phyloP scores from a whole-genome alignment of 2,329 filamentous ascomycete genomes.

The Verticillium nonalfalfae region DNA sequence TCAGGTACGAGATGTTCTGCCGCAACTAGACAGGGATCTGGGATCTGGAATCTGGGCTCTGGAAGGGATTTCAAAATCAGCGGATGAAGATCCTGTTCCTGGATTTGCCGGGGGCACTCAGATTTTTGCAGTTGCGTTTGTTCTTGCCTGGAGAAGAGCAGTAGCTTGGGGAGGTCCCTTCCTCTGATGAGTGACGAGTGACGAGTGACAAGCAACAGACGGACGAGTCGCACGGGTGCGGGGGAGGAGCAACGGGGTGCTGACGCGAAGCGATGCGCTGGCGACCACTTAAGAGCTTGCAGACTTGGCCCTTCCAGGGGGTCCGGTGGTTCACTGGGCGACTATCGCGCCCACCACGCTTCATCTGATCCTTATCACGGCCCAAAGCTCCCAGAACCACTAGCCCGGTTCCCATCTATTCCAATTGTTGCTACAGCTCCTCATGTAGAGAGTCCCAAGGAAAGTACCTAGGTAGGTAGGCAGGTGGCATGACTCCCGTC shows the following conservation, averaged over 20 bases:
- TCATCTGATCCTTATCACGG: not conserved
- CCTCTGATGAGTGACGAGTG: not conserved
- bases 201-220: not conserved
- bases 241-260: not conserved
- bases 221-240: not conserved
- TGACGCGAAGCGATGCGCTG: not conserved
- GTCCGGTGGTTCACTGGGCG: not conserved
- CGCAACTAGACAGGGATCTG: not conserved
- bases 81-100: not conserved
- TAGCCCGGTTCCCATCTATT: not conserved
- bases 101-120: slow-evolving; percentile 2
- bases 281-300: not conserved
- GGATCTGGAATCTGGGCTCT: not conserved
- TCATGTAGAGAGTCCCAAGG: too few relatives aligned
- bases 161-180: not conserved
- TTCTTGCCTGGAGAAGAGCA: not conserved
- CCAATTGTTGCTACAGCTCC: too few relatives aligned
- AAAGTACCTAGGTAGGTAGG: too few relatives aligned
- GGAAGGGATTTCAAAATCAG: not conserved
- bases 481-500: too few relatives aligned
- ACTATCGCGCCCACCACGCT: not conserved
- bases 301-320: not conserved
- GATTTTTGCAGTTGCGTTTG: not conserved
- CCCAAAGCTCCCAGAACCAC: not conserved
- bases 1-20: not conserved